These are phyloP conservation scores for Serendipita indica DNA, from an alignment of 768 basidiomycete species.

Conservation along the genomic window DNA sequence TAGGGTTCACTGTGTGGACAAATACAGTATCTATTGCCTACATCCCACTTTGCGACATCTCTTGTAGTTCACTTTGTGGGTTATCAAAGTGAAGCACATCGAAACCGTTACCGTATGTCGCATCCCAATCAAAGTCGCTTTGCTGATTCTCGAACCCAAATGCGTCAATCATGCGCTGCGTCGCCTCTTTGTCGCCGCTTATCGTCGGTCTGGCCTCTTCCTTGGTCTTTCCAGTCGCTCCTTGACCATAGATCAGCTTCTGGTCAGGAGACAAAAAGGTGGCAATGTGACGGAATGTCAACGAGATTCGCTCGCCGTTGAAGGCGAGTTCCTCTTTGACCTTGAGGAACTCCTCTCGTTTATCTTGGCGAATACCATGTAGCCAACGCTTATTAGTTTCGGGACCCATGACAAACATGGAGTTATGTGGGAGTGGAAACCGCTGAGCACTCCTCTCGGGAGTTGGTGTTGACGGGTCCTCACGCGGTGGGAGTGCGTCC, in stretches of 20 bases:
- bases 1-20: too few species aligned
- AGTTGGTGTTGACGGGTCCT: not conserved
- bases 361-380: slow-evolving; percentile 65
- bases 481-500: slow-evolving; percentile 21
- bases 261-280: slow-evolving; percentile 47
- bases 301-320: slow-evolving; percentile 55
- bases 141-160: slow-evolving; percentile 65
- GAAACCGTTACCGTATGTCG: slow-evolving; percentile 47
- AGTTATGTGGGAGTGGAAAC: slow-evolving; percentile 64
- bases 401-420: slow-evolving; percentile 67
- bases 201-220: slow-evolving; percentile 42
- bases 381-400: slow-evolving; percentile 61
- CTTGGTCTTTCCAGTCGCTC: slow-evolving; percentile 46
- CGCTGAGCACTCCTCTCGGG: slow-evolving; percentile 31
- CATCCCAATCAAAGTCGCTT: slow-evolving; percentile 57
- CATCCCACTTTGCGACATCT: too few species aligned
- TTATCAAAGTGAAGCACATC: slow-evolving; percentile 48
- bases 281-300: slow-evolving; percentile 66
- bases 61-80: not conserved
- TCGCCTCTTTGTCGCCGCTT: slow-evolving; percentile 34
- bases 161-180: slow-evolving; percentile 33
- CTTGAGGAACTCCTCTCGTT: slow-evolving; percentile 42
- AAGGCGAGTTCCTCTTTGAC: slow-evolving; percentile 37
- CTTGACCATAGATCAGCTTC: slow-evolving; percentile 54
- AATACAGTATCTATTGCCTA: too few species aligned